A percentile compares a stretch with the other conserved stretches of the same genome.
Conservation (phyloP, 352 stramenopile genomes). For the Globisporangium yorkense region DNA sequence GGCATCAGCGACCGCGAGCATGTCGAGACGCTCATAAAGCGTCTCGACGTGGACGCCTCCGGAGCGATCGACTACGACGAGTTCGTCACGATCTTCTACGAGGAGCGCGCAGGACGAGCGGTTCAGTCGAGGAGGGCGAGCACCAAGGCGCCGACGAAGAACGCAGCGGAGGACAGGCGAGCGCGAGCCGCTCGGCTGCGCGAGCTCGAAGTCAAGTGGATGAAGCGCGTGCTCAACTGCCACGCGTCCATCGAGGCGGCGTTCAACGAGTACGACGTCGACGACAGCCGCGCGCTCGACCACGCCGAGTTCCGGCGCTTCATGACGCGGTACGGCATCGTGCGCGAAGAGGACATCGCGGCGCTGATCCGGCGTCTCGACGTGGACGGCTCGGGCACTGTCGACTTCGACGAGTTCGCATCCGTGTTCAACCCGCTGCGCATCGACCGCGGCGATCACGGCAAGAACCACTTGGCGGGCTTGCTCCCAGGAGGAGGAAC, state of each 20-base stretch:
- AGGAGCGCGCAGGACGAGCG: constrained; percentile 8
- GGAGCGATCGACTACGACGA: constrained; percentile 57
- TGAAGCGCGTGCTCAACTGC: constrained; percentile 49
- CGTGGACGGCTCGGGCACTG: constrained; percentile 35
- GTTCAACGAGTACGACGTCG: constrained; percentile 59
- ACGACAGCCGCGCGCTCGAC: constrained; percentile 44
- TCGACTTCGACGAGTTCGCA: constrained; percentile 52
- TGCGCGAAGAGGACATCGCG: constrained; percentile 44
- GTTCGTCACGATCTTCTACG: constrained; percentile 58
- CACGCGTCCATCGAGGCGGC: constrained; percentile 51
- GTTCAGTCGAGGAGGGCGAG: not conserved
- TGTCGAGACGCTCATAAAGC: constrained; percentile 35
- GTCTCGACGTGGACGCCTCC: constrained; percentile 37
- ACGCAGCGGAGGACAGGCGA: constrained; percentile 20
- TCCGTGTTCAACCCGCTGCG: constrained; percentile 50
- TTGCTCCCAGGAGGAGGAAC: not conserved
- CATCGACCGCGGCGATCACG: constrained; percentile 11
- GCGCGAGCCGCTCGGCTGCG: constrained; percentile 24
- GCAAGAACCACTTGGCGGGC: constrained; percentile 1
- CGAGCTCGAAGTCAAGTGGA: constrained; percentile 58
- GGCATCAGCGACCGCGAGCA: constrained; percentile 38
- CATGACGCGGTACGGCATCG: constrained; percentile 73
- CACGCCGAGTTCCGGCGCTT: constrained; percentile 55
- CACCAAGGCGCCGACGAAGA: not conserved
- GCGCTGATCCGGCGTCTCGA: constrained; percentile 41